Evolutionary conservation across 805 yeast genomes (phyloP).

Genomic region (Kregervanrija pseudodelftensis): DNA sequence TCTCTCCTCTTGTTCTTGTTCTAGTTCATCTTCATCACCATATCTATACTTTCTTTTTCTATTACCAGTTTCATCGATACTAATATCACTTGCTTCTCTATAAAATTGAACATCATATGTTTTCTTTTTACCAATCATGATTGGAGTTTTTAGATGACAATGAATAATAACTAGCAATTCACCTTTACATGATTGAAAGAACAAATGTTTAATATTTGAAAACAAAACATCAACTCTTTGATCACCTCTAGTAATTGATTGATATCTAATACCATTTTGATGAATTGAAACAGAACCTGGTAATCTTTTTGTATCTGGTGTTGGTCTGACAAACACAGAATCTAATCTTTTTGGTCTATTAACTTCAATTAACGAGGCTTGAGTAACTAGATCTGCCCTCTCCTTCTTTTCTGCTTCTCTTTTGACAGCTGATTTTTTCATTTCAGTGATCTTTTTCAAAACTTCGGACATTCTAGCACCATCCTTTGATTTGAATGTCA

Average conservation of each 20-base stretch:
- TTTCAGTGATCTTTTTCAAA: constrained; percentile 80
- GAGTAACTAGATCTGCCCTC: constrained; percentile 89
- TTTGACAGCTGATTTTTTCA: constrained; percentile 86
- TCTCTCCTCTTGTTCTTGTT: constrained; percentile 97
- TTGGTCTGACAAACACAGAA: constrained; percentile 85
- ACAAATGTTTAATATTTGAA: constrained; percentile 84
- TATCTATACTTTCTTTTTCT: constrained; percentile 80
- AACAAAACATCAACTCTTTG: constrained; percentile 83
- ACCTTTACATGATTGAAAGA: constrained; percentile 94
- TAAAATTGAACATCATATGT: constrained; percentile 94
- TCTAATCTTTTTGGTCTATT: constrained; percentile 85
- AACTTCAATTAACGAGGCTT: constrained; percentile 78
- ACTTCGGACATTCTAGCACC: constrained; percentile 87
- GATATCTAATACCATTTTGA: constrained; percentile 93
- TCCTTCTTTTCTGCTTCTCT: constrained; percentile 87
- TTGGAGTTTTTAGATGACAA: constrained; percentile 85
- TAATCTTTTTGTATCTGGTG: constrained; percentile 93
- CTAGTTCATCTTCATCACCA: constrained; percentile 97
- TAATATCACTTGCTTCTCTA: constrained; percentile 92
- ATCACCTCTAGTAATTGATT: constrained; percentile 76
- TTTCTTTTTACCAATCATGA: constrained; percentile 92
- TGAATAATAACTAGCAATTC: constrained; percentile 90
- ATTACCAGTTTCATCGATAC: constrained; percentile 95
- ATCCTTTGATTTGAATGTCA: constrained; percentile 85
- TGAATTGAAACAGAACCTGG: constrained; percentile 89